These are phyloP conservation scores for Russula olivacea DNA, from an alignment of 768 basidiomycete genomes.

Conservation along the genomic window DNA sequence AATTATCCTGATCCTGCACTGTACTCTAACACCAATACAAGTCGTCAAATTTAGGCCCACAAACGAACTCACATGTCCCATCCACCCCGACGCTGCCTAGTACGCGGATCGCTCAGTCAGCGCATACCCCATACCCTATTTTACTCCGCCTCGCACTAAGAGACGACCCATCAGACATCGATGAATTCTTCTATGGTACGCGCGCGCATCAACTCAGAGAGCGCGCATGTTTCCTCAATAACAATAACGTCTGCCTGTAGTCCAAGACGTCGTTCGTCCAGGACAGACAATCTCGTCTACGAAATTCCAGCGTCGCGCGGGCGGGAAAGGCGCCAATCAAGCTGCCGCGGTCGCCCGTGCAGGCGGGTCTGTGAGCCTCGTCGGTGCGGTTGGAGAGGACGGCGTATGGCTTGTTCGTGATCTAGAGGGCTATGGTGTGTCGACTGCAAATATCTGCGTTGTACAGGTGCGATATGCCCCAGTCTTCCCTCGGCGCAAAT, in stretches of 20 bases:
- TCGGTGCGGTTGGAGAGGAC: conserved; percentile 50
- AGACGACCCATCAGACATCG: conserved; percentile 38
- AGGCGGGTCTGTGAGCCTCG: conserved; percentile 43
- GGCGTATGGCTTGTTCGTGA: conserved; percentile 44
- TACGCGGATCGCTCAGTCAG: conserved; percentile 19
- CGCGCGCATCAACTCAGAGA: not conserved
- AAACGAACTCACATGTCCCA: not conserved
- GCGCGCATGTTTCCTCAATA: not conserved
- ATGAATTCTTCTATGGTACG: conserved; percentile 53
- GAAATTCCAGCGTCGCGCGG: conserved; percentile 43
- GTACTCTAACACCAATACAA: not conserved
- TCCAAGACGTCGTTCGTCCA: conserved; percentile 47
- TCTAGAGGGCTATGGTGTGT: conserved; percentile 39
- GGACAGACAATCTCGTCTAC: conserved; percentile 57
- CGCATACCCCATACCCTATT: not conserved
- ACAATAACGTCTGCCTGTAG: conserved; percentile 30
- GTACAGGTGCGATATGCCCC: conserved; percentile 32
- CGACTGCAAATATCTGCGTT: conserved; percentile 35
- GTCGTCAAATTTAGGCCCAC: conserved; percentile 16
- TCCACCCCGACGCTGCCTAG: conserved; percentile 4
- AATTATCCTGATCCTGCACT: not conserved
- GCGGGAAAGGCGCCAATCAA: conserved; percentile 63
- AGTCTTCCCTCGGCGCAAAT: not conserved
- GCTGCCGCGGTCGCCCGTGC: conserved; percentile 52
- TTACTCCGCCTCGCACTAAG: not conserved